Evolutionary conservation across 805 yeast species (phyloP).

Genomic region (Candida ortonii): DNA sequence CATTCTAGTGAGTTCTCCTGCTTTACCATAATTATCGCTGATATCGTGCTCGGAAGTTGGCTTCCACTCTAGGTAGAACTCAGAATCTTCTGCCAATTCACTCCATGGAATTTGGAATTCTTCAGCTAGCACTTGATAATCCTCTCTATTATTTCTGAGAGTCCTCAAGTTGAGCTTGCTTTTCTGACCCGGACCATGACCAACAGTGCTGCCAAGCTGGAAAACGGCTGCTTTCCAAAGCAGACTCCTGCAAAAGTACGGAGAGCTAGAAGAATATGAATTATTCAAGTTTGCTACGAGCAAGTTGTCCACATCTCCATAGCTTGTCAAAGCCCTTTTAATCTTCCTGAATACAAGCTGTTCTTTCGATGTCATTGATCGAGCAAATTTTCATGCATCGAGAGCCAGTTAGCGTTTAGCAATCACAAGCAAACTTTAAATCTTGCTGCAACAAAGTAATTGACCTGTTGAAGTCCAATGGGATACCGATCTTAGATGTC

Average conservation of each 20-base stretch:
- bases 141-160: constrained; percentile 17
- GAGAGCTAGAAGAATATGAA: constrained; percentile 6
- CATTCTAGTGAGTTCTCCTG: constrained; percentile 13
- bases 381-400: too few relatives aligned
- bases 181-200: constrained; percentile 6
- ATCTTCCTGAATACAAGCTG: constrained; percentile 5
- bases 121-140: constrained; percentile 19
- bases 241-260: constrained; percentile 23
- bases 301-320: constrained; percentile 7
- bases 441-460: background rate
- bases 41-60: constrained; percentile 25
- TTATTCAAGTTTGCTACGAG: constrained; percentile 6
- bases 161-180: constrained; percentile 17
- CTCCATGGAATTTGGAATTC: constrained; percentile 36
- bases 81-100: constrained; percentile 26
- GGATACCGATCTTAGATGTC: too few relatives aligned
- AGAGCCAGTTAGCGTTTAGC: too few relatives aligned
- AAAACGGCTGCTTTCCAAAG: constrained; percentile 25
- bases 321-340: constrained; percentile 4
- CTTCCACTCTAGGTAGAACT: constrained; percentile 17
- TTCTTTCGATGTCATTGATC: constrained; percentile 5
- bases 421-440: background rate
- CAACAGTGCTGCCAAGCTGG: constrained; percentile 9
- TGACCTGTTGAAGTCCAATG: too few relatives aligned
- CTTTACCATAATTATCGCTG: constrained; percentile 19